Percentiles rank a stretch among this genome's conserved stretches.
Conservation (phyloP, 371 early-diverging fungal species). For the Actinomucor elegans region DNA sequence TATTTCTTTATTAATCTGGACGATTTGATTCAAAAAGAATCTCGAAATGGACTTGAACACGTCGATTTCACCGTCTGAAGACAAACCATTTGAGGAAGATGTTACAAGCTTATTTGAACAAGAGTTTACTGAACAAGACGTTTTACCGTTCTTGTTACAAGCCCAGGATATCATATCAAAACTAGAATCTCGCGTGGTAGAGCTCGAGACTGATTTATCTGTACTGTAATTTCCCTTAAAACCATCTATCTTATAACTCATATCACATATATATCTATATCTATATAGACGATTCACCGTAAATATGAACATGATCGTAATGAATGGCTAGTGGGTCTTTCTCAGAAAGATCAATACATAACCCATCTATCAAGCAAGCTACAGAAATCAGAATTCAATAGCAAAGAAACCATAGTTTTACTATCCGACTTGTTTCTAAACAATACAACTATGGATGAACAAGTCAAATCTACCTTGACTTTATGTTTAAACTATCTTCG, state of each 20-base stretch:
- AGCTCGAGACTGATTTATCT: constrained; percentile 54
- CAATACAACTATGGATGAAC: constrained; percentile 13
- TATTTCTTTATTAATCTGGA: no score
- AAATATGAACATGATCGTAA: constrained; percentile 58
- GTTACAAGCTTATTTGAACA: constrained; percentile 12
- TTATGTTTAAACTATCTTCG: constrained; percentile 50
- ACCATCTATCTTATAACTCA: background rate
- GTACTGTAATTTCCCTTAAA: constrained; percentile 38
- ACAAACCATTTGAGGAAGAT: background rate
- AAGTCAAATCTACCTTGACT: constrained; percentile 31
- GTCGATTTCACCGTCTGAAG: no score
- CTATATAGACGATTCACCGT: constrained; percentile 45
- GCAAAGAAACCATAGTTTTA: constrained; percentile 51
- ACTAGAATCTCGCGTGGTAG: constrained; percentile 54
- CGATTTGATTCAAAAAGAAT: no score
- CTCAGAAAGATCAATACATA: constrained; percentile 59
- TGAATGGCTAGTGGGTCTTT: constrained; percentile 54
- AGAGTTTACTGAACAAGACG: constrained; percentile 47
- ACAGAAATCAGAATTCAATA: constrained; percentile 51
- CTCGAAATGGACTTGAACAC: no score
- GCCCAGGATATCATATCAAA: constrained; percentile 58
- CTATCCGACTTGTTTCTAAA: constrained; percentile 37
- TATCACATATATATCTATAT: background rate
- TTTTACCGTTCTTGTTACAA: constrained; percentile 54
- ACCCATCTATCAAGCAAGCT: constrained; percentile 51